Evolutionary conservation across 345 rosid genomes (phyloP).

Genomic region (Aethionema arabicum): DNA sequence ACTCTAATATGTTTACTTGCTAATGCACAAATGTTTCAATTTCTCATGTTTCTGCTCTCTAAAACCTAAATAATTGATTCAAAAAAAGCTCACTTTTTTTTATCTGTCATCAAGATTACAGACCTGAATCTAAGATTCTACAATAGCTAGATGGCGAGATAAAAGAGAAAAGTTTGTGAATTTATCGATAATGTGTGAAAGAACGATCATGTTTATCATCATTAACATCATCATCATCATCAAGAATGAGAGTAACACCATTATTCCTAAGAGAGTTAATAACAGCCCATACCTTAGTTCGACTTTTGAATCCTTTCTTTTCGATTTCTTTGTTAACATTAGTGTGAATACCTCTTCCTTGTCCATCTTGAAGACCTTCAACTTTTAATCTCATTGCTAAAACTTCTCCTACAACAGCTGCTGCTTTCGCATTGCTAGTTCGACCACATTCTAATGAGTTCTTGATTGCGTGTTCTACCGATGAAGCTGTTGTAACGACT

Average conservation of each 20-base stretch:
- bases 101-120: no score
- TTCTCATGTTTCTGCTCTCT: no score
- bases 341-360: conserved; percentile 71
- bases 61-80: no score
- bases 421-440: conserved; percentile 80
- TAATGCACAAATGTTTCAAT: no score
- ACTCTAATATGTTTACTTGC: no score
- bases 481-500: conserved; percentile 66
- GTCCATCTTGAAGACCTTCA: conserved; percentile 77
- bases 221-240: conserved; percentile 40
- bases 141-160: background rate
- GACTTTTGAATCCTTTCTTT: conserved; percentile 75
- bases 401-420: conserved; percentile 73
- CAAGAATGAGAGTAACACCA: conserved; percentile 68
- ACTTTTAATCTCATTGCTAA: conserved; percentile 78
- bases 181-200: conserved; percentile 20
- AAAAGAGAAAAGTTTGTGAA: background rate
- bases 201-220: conserved; percentile 28
- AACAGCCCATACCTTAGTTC: conserved; percentile 52
- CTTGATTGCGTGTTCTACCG: conserved; percentile 76
- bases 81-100: no score
- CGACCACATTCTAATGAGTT: conserved; percentile 74
- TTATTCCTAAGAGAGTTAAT: conserved; percentile 70
- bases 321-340: conserved; percentile 71
- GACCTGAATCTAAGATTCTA: no score